Percentiles rank a stretch among this genome's conserved stretches.
Conservation (phyloP, 805 yeast species). For the Candida ulmi region DNA sequence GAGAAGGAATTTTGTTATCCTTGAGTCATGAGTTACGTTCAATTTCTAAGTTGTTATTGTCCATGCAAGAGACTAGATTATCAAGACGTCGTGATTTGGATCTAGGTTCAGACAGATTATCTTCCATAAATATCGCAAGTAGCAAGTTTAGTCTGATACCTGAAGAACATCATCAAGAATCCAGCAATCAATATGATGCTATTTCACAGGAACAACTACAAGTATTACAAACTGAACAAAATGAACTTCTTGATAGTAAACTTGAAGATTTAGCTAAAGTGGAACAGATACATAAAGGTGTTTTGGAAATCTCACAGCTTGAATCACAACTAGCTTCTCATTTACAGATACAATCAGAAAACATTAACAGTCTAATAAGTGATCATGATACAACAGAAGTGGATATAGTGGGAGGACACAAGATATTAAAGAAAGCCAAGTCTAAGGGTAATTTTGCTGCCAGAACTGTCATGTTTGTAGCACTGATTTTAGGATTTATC, state of each 20-base stretch:
- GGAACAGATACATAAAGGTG: slow-evolving; percentile 52
- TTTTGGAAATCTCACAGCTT: slow-evolving; percentile 67
- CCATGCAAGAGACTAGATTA: slow-evolving; percentile 22
- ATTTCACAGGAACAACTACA: slow-evolving; percentile 48
- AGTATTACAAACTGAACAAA: slow-evolving; percentile 53
- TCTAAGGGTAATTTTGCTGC: slow-evolving; percentile 58
- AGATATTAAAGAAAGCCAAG: slow-evolving; percentile 62
- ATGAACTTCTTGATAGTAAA: slow-evolving; percentile 46
- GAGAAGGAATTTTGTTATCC: slow-evolving; percentile 17
- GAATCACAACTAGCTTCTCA: slow-evolving; percentile 74
- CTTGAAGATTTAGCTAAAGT: slow-evolving; percentile 57
- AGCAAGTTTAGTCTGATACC: slow-evolving; percentile 17
- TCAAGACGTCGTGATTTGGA: slow-evolving; percentile 20
- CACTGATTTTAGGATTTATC: slow-evolving; percentile 50
- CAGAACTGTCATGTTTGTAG: slow-evolving; percentile 46
- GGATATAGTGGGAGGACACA: slow-evolving; percentile 69
- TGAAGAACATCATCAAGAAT: slow-evolving; percentile 5
- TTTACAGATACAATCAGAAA: slow-evolving; percentile 64
- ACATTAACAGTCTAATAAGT: slow-evolving; percentile 55
- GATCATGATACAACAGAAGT: slow-evolving; percentile 61
- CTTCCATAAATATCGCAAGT: slow-evolving; percentile 19
- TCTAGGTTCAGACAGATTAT: slow-evolving; percentile 10
- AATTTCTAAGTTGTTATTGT: slow-evolving; percentile 18
- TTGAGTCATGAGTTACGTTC: slow-evolving; percentile 16
- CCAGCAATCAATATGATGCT: slow-evolving; percentile 23